Base-by-base conservation (phyloP, 129 eudicot species). In the Centella asiatica region DNA sequence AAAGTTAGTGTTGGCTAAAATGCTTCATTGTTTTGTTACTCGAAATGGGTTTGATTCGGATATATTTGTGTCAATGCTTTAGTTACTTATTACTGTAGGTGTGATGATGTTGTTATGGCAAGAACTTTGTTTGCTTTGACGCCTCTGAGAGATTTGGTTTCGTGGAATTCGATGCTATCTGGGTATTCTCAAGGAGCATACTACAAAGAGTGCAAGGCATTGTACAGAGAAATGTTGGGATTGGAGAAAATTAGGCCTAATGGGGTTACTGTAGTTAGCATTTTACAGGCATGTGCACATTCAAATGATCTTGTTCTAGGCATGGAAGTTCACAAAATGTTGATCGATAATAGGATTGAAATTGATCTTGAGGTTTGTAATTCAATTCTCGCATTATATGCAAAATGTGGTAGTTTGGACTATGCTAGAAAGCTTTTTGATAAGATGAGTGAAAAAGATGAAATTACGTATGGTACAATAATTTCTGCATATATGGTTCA, bases 111-210 rank as follows among this genome's bases (percentile, higher is more conserved):
- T 73, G 65, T 69, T 53, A 51, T 58, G 24, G 97, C 95, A 1
- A 78, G 92, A 66, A 46, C 44, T 14, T 42, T 85, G 74, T 89
- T 85, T 64, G 81, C 80, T 68, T 67, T 27, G 51, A 62, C 77
- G 66, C 68, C 53, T 22, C 49, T 39, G 27, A 83, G 77, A 78
- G 92, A 89, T 73, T 31, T 79, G 64, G 90, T 89, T 63, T 64
- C 95, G 0, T 85, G 88, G 88, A 89, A 85, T 64, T 80, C 90
- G 0, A 89, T 89, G 90, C 75, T 89, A 65, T 74, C 87, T 15
- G 94, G 94, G 64, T 85, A 82, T 77, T 70, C 90, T 11, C 85
- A 85, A 75, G 81, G 81, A 22, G 95, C 95, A 61, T 65, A 39
- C 50, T 74, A 72, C 48, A 83, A 73, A 50, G 72, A 82, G 34